These are phyloP conservation scores for Salix exigua DNA, from an alignment of 345 rosid genomes.

Conservation along the genomic window DNA sequence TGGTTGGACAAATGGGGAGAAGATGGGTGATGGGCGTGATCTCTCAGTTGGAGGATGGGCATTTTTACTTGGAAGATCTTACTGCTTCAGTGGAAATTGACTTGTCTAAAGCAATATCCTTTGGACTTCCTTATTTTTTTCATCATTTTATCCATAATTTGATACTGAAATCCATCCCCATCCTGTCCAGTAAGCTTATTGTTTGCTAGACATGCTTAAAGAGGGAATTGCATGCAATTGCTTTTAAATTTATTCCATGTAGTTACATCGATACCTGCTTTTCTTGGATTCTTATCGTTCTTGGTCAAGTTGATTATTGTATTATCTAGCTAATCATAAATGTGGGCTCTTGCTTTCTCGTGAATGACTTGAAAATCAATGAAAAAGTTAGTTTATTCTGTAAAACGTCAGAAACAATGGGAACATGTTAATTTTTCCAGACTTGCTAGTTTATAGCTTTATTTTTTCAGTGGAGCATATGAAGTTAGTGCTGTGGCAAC, in stretches of 20 bases:
- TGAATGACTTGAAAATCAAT: neutral
- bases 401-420: no score
- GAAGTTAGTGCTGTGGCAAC: neutral
- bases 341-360: neutral
- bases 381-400: neutral
- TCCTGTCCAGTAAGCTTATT: neutral
- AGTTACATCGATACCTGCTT: neutral
- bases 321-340: neutral
- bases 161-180: neutral
- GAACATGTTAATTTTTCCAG: no score
- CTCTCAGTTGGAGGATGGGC: constrained; percentile 96
- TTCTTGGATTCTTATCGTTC: neutral
- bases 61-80: constrained; percentile 87
- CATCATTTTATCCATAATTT: neutral
- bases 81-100: constrained; percentile 87
- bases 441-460: neutral
- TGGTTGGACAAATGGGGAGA: constrained; percentile 65
- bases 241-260: neutral
- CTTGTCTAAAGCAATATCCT: constrained; percentile 96
- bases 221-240: no score
- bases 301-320: neutral
- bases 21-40: constrained; percentile 96
- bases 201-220: neutral
- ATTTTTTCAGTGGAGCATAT: neutral
- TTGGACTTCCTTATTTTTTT: neutral